phyloP scores from a whole-genome alignment of 1,284 basidiomycete species.

The Cerrena zonata region DNA sequence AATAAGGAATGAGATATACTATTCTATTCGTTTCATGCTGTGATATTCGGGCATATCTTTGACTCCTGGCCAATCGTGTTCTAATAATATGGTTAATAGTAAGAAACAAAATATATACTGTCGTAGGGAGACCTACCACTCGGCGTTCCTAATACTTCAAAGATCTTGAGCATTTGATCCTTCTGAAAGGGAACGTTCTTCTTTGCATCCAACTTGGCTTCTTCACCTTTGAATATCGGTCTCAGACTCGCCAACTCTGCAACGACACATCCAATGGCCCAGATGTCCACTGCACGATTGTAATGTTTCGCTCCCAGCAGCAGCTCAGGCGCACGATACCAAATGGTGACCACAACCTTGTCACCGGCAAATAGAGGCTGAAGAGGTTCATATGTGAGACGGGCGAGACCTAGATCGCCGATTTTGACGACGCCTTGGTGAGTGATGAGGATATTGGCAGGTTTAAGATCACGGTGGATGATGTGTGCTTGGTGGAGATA shows the following conservation, averaged over 20 bases:
- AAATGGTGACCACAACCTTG: conserved; percentile 98
- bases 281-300: conserved; percentile 90
- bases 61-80: conserved; percentile 85
- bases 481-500: conserved; percentile 95
- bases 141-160: conserved; percentile 90
- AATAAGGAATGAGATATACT: conserved; percentile 32
- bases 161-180: conserved; percentile 91
- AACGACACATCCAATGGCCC: conserved; percentile 96
- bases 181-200: conserved; percentile 92
- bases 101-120: background rate
- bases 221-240: conserved; percentile 99
- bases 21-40: conserved; percentile 76
- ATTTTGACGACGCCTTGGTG: conserved; percentile 90
- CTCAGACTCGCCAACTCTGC: conserved; percentile 89
- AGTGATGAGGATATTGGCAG: conserved; percentile 96
- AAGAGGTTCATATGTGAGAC: conserved; percentile 80
- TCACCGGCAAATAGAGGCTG: conserved; percentile 85
- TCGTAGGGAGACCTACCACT: conserved; percentile 43
- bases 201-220: conserved; percentile 89
- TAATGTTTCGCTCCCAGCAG: conserved; percentile 94
- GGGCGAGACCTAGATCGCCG: conserved; percentile 90
- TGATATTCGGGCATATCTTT: conserved; percentile 83
- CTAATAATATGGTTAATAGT: conserved; percentile 34
- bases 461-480: conserved; percentile 94
- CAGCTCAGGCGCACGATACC: conserved; percentile 96